Evolutionary conservation across 441 rosid species (phyloP).

Genomic region (Croton laevigatus): DNA sequence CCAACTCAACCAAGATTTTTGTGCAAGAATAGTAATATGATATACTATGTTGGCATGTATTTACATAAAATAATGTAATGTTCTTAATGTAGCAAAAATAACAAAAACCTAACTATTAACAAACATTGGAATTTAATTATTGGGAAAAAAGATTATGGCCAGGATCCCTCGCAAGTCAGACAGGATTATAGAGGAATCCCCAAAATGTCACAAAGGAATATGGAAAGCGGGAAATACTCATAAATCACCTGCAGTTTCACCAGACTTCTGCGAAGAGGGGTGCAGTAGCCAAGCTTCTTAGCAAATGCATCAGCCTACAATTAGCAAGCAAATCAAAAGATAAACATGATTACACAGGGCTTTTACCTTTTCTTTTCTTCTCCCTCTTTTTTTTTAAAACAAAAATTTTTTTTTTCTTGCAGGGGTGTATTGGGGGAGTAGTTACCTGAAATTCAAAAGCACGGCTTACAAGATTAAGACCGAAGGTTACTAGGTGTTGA

Average conservation of each 20-base stretch:
- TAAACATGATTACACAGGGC: neutral
- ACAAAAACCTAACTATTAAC: neutral
- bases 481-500: constrained; percentile 82
- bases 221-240: neutral
- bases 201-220: neutral
- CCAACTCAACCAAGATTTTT: neutral
- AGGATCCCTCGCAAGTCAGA: neutral
- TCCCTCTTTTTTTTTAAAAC: neutral
- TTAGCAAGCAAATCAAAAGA: constrained; percentile 12
- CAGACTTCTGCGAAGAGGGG: constrained; percentile 80
- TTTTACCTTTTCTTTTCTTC: neutral
- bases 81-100: neutral
- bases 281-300: constrained; percentile 76
- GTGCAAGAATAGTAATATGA: neutral
- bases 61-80: neutral
- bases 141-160: neutral
- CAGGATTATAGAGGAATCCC: neutral
- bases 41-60: neutral
- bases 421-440: neutral
- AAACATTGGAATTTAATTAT: too few relatives aligned
- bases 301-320: constrained; percentile 96
- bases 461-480: constrained; percentile 87
- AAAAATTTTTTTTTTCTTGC: neutral
- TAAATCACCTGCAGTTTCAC: constrained; percentile 89
- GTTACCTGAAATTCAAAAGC: constrained; percentile 96